Evolutionary conservation across 1,139 yeast species (phyloP).

Genomic region (Arxiozyma heterogenica): DNA sequence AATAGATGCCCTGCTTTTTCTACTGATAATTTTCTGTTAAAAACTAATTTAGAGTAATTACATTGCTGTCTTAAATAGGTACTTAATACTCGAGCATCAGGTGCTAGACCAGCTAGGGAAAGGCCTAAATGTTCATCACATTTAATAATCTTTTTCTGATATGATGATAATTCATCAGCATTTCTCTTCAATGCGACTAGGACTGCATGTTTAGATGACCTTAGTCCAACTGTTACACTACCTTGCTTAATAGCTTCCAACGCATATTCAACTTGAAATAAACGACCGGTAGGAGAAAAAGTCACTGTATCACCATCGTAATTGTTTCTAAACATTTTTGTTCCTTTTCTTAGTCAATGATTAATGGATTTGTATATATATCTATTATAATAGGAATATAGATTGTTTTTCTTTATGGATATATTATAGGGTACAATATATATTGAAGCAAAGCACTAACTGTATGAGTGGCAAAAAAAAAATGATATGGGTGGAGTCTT

Average conservation of each 20-base stretch:
- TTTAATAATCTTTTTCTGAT: conserved; percentile 85
- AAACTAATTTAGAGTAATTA: conserved; percentile 76
- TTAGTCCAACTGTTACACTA: conserved; percentile 90
- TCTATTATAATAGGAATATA: not conserved
- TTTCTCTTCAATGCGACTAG: conserved; percentile 89
- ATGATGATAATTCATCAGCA: conserved; percentile 94
- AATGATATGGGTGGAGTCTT: not conserved
- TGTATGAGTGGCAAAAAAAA: not conserved
- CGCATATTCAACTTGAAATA: conserved; percentile 93
- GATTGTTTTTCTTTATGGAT: not conserved
- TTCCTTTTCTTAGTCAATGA: not conserved
- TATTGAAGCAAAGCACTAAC: not conserved
- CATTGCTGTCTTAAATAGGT: conserved; percentile 88
- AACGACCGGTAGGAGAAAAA: conserved; percentile 93
- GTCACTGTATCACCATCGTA: conserved; percentile 98
- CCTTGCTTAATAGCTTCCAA: conserved; percentile 97
- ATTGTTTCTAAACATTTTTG: conserved; percentile 74
- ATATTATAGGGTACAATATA: not conserved
- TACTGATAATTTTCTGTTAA: conserved; percentile 79
- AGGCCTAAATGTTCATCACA: conserved; percentile 91
- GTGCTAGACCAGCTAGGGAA: conserved; percentile 95
- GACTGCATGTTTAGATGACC: conserved; percentile 78
- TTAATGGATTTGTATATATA: too few species aligned
- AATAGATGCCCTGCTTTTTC: conserved; percentile 76
- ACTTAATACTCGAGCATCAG: conserved; percentile 90